These are phyloP conservation scores for Candida vaughaniae DNA, from an alignment of 805 yeast genomes.

Conservation along the genomic window DNA sequence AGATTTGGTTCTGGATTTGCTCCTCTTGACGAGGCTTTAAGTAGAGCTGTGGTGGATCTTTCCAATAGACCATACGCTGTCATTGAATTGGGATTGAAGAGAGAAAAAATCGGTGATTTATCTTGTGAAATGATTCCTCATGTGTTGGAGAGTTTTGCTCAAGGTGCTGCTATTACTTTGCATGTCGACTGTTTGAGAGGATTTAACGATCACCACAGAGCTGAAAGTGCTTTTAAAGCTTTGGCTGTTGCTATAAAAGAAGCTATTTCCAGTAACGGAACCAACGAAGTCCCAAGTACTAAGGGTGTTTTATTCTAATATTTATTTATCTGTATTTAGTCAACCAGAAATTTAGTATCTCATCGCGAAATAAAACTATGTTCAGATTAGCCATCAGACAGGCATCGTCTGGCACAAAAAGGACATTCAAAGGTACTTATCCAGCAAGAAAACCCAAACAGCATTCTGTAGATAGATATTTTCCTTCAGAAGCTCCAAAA, in stretches of 20 bases:
- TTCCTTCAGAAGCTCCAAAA: slow-evolving; percentile 18
- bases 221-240: slow-evolving; percentile 96
- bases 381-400: slow-evolving; percentile 1
- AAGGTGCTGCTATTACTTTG: slow-evolving; percentile 83
- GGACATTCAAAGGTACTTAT: background rate
- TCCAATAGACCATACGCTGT: slow-evolving; percentile 93
- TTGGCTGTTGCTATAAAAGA: slow-evolving; percentile 89
- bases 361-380: slow-evolving; percentile 2
- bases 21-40: slow-evolving; percentile 93
- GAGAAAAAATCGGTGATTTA: slow-evolving; percentile 92
- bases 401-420: slow-evolving; percentile 4
- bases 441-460: slow-evolving; percentile 1
- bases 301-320: slow-evolving; percentile 82
- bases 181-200: slow-evolving; percentile 96
- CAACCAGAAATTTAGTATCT: background rate
- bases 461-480: slow-evolving; percentile 23
- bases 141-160: slow-evolving; percentile 90
- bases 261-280: slow-evolving; percentile 79
- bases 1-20: slow-evolving; percentile 93
- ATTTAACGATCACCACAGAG: slow-evolving; percentile 91
- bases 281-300: slow-evolving; percentile 91
- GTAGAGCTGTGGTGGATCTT: slow-evolving; percentile 93
- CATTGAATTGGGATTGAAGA: slow-evolving; percentile 80
- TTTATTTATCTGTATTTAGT: slow-evolving; percentile 1
- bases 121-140: slow-evolving; percentile 98